Conservation (phyloP, 768 basidiomycete species). For the Auriscalpium orientale region DNA sequence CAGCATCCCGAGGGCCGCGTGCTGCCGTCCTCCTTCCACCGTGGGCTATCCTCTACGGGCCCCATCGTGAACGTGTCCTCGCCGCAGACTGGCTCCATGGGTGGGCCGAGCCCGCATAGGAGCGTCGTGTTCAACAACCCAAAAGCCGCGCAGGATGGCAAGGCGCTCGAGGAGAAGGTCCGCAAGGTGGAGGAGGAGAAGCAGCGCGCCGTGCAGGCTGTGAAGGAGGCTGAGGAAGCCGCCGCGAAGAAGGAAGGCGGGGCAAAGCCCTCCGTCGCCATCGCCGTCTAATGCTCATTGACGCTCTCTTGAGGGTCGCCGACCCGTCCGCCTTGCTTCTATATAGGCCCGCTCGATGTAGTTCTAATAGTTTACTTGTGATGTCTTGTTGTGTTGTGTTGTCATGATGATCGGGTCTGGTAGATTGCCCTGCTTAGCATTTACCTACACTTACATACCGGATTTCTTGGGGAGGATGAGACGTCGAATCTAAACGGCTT, state of each 20-base stretch:
- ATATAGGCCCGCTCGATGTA: too few species aligned
- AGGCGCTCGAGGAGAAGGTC: slow-evolving; percentile 37
- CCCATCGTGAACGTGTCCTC: slow-evolving; percentile 55
- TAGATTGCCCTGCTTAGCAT: too few species aligned
- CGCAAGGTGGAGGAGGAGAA: slow-evolving; percentile 65
- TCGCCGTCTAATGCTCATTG: background rate
- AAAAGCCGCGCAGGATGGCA: slow-evolving; percentile 17
- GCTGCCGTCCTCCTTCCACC: slow-evolving; percentile 73
- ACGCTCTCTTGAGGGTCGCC: too few species aligned
- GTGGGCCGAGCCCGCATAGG: slow-evolving; percentile 54
- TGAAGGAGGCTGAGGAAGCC: slow-evolving; percentile 55
- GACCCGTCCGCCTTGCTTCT: too few species aligned
- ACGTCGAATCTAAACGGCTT: too few species aligned
- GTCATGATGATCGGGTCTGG: too few species aligned
- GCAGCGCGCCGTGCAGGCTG: slow-evolving; percentile 53
- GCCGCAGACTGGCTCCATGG: slow-evolving; percentile 62
- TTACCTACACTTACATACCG: too few species aligned
- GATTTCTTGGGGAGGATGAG: too few species aligned
- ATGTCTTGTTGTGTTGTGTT: too few species aligned
- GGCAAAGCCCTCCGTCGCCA: slow-evolving; percentile 27
- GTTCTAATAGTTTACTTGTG: too few species aligned
- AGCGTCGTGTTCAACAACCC: slow-evolving; percentile 64
- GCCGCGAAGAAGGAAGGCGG: slow-evolving; percentile 57
- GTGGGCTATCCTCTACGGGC: slow-evolving; percentile 54
- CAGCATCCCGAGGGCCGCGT: slow-evolving; percentile 86